Percentiles rank a stretch among this genome's conserved stretches.
Evolutionary conservation across 1,284 basidiomycete genomes (phyloP).

Genomic region (Tausonia pullulans): DNA sequence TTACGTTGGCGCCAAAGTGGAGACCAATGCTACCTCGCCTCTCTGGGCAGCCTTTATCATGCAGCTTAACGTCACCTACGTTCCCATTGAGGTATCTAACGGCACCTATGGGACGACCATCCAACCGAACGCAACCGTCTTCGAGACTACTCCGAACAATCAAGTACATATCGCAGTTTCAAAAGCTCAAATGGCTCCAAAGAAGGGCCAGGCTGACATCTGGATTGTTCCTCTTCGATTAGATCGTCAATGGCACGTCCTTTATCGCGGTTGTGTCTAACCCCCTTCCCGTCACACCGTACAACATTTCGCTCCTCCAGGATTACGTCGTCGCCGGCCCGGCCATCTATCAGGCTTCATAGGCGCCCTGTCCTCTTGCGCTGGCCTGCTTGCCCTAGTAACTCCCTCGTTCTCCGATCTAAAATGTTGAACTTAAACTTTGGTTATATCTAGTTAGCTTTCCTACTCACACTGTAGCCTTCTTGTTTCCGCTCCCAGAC

Average conservation of each 20-base stretch:
- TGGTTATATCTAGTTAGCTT: too few species aligned
- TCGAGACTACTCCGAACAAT: slow-evolving; percentile 23
- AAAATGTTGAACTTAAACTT: too few species aligned
- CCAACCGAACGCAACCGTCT: slow-evolving; percentile 44
- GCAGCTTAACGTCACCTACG: slow-evolving; percentile 55
- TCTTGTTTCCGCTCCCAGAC: too few species aligned
- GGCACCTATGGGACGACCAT: slow-evolving; percentile 39
- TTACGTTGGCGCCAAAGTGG: slow-evolving; percentile 24
- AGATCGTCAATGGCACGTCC: slow-evolving; percentile 41
- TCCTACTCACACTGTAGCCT: too few species aligned
- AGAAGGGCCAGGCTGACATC: slow-evolving; percentile 11
- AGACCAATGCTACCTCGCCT: slow-evolving; percentile 16
- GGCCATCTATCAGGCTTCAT: slow-evolving; percentile 43
- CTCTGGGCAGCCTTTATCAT: slow-evolving; percentile 43
- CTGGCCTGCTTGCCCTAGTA: too few species aligned
- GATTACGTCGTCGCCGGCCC: slow-evolving; percentile 48
- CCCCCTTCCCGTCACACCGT: slow-evolving; percentile 47
- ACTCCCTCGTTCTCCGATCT: too few species aligned
- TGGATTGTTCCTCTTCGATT: slow-evolving; percentile 14
- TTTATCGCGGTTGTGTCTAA: slow-evolving; percentile 48
- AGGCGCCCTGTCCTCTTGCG: too few species aligned
- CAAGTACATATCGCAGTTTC: slow-evolving; percentile 8
- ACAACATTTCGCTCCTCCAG: slow-evolving; percentile 34
- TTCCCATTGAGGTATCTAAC: slow-evolving; percentile 39
- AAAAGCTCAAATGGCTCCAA: not conserved